phyloP scores from a whole-genome alignment of 257 asterid genomes.

The Solanum tarijense region DNA sequence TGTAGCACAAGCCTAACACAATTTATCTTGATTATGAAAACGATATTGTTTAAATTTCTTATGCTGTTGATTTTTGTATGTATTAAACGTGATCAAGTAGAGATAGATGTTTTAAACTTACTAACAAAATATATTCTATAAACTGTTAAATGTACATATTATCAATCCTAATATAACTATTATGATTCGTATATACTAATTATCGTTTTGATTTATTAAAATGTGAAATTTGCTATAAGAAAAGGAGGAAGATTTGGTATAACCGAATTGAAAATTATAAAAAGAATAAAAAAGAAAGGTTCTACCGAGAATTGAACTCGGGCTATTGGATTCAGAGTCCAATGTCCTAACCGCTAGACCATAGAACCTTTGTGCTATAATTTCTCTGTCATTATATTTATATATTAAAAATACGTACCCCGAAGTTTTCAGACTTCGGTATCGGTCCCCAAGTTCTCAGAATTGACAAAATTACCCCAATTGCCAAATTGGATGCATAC shows the following conservation, averaged over 20 bases:
- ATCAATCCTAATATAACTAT: background rate
- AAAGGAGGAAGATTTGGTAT: too few relatives aligned
- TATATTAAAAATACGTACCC: background rate
- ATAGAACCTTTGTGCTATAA: background rate
- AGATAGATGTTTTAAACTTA: too few relatives aligned
- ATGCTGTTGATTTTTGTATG: background rate
- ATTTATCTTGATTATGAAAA: background rate
- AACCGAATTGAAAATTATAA: too few relatives aligned
- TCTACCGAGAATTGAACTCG: background rate
- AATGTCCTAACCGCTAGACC: background rate
- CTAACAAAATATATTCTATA: too few relatives aligned
- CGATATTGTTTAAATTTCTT: background rate
- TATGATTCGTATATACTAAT: too few relatives aligned
- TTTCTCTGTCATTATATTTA: background rate
- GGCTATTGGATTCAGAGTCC: background rate
- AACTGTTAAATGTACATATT: background rate
- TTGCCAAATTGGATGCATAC: background rate
- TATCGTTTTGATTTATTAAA: too few relatives aligned
- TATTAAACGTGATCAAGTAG: background rate
- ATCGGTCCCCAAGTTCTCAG: background rate
- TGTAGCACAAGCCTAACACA: background rate
- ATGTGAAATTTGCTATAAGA: background rate
- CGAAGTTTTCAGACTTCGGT: background rate
- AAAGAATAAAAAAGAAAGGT: background rate
- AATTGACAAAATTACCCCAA: background rate